A percentile compares a stretch with the other conserved stretches of the same genome.
Conservation (phyloP, 164 flowering plant genomes). For the Vitis rupestris region DNA sequence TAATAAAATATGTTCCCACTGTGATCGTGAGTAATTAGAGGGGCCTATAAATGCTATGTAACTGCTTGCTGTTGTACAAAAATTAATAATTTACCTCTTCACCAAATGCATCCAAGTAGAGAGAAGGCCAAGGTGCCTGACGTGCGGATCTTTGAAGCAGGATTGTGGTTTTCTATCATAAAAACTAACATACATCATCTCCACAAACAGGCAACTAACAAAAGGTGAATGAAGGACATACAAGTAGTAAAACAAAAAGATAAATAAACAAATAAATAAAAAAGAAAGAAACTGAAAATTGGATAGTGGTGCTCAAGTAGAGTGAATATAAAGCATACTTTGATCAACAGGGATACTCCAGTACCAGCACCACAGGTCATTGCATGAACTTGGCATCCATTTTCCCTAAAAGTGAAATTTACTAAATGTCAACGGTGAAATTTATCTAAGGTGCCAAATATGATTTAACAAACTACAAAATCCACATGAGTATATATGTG, state of each 20-base stretch:
- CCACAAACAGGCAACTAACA: background rate
- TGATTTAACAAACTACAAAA: too few species aligned
- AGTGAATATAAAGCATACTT: conserved; percentile 39
- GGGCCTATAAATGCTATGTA: too few species aligned
- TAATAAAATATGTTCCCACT: too few species aligned
- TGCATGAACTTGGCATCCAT: conserved; percentile 73
- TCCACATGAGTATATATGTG: too few species aligned
- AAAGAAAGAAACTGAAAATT: background rate
- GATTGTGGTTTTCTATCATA: conserved; percentile 72
- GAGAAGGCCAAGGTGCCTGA: conserved; percentile 87
- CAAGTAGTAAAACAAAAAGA: too few species aligned
- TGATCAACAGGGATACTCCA: conserved; percentile 79
- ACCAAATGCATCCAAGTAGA: conserved; percentile 89
- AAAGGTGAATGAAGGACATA: background rate
- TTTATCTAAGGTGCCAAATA: background rate
- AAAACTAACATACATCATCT: conserved; percentile 5
- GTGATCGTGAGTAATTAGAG: too few species aligned
- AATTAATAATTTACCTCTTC: conserved; percentile 69
- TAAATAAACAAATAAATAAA: too few species aligned
- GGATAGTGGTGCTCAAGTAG: background rate
- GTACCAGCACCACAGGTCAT: conserved; percentile 83
- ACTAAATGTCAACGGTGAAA: conserved; percentile 5
- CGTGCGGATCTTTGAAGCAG: conserved; percentile 83
- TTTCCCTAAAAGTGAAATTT: conserved; percentile 44
- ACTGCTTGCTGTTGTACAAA: background rate